These are phyloP conservation scores for Tephrocybe sp. DNA, from an alignment of 768 basidiomycete genomes.

Conservation along the genomic window DNA sequence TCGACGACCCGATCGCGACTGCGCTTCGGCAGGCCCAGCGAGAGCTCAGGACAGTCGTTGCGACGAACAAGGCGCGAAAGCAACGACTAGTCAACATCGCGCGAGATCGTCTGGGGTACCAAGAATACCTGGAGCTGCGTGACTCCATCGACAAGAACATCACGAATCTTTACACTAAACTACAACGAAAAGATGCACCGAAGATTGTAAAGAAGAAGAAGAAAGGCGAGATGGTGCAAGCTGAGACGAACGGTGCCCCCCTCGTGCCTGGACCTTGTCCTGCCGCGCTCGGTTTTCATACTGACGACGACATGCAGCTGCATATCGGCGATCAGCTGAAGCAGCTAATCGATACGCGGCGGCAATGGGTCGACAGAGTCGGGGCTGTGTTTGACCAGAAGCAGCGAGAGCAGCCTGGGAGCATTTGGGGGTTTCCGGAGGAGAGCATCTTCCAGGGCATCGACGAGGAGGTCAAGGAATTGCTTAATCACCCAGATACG, in stretches of 20 bases:
- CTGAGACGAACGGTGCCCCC: constrained; percentile 28
- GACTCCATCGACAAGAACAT: constrained; percentile 90
- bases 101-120: constrained; percentile 84
- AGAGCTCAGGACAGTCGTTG: constrained; percentile 73
- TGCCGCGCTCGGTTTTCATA: constrained; percentile 67
- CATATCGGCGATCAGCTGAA: constrained; percentile 67
- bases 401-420: constrained; percentile 62
- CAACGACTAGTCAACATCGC: constrained; percentile 72
- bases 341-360: constrained; percentile 72
- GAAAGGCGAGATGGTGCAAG: constrained; percentile 25
- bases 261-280: constrained; percentile 60
- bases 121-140: constrained; percentile 85
- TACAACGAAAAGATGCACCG: constrained; percentile 79
- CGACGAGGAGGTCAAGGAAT: constrained; percentile 57
- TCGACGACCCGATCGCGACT: constrained; percentile 93
- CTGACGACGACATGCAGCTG: constrained; percentile 64
- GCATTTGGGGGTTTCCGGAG: constrained; percentile 79
- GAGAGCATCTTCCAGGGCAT: constrained; percentile 76
- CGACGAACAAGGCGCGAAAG: constrained; percentile 84
- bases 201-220: constrained; percentile 81
- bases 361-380: constrained; percentile 77
- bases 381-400: constrained; percentile 76
- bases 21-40: constrained; percentile 87
- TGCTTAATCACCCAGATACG: constrained; percentile 28
- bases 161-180: constrained; percentile 66